A percentile compares a stretch with the other conserved stretches of the same genome.
phyloP scores from a whole-genome alignment of 495 filamentous ascomycete species.

The Penicillium dipodomyicola region DNA sequence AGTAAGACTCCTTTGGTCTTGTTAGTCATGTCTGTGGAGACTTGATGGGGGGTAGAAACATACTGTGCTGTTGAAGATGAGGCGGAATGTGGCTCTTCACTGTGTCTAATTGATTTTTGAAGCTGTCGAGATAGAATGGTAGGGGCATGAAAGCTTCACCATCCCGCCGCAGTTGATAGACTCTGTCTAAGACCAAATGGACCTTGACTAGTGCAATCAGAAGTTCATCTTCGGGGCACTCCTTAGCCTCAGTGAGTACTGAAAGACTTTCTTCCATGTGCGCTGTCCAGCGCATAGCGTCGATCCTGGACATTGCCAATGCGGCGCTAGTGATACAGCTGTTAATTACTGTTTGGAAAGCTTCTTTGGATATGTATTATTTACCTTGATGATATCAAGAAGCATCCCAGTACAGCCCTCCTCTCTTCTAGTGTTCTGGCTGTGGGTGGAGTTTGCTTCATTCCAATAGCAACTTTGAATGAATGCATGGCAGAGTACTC shows the following conservation, averaged over 20 bases:
- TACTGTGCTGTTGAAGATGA: slow-evolving; percentile 41
- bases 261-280: slow-evolving; percentile 53
- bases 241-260: slow-evolving; percentile 41
- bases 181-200: slow-evolving; percentile 42
- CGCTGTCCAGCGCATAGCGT: slow-evolving; percentile 51
- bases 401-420: slow-evolving; percentile 53
- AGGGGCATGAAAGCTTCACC: slow-evolving; percentile 23
- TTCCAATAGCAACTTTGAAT: slow-evolving; percentile 25
- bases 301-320: slow-evolving; percentile 43
- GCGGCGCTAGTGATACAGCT: slow-evolving; percentile 30
- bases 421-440: slow-evolving; percentile 50
- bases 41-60: slow-evolving; percentile 7
- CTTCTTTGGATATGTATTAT: slow-evolving; percentile 30
- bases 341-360: background rate
- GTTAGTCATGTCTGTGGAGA: background rate
- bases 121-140: slow-evolving; percentile 42
- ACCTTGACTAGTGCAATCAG: slow-evolving; percentile 49
- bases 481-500: slow-evolving; percentile 24
- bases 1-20: slow-evolving; percentile 35
- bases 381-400: slow-evolving; percentile 51
- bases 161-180: slow-evolving; percentile 25
- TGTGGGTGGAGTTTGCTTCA: slow-evolving; percentile 17
- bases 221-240: slow-evolving; percentile 50
- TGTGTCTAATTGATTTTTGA: slow-evolving; percentile 43
- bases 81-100: slow-evolving; percentile 35